Evolutionary conservation across 306 rosid species (phyloP), one percentile per base, ranked within the genome.

Genomic region (Bauhinia variegata): DNA sequence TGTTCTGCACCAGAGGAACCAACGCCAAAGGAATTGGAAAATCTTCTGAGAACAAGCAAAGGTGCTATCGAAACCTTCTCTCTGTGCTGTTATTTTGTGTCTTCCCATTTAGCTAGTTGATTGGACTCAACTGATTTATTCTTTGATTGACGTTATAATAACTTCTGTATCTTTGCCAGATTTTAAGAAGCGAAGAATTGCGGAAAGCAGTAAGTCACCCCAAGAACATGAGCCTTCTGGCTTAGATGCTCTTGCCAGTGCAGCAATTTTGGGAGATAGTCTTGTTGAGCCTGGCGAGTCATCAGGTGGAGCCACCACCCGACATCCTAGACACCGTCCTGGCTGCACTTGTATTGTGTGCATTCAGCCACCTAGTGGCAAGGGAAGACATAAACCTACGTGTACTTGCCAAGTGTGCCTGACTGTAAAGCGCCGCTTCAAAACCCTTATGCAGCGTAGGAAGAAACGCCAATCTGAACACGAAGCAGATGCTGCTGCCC

Each of bases 271-370:
- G 23, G 99, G 96, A 72, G 99, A 93, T 51, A 76, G 82, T 58
- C 70, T 77, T 13, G 47, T 82, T 0, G 82, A 88, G 60, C 71
- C 85, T 12, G 85, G 75, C 4, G 91, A 81, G 11, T 83, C 83
- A 3, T 80, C 87, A 1, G 79, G 80, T 5, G 92, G 86, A 77
- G 87, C 82, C 73, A 93, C 97, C 63, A 95, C 99, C 60, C 88
- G 71, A 79, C 99, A 88, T 77, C 97, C 99, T 2, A 74, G 96
- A 52, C 99, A 88, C 71, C 96, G 97, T 13, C 88, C 92, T 0
- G 99, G 99, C 34, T 95, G 99, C 85, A 79, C 87, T 55, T 95
- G 99, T 73, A 95, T 95, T 4, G 97, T 88, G 60, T 95, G 99
- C 79, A 90, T 85, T 65, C 99, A 95, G 76, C 97, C 97, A 5